A percentile compares a stretch with the other conserved stretches of the same genome.
Evolutionary conservation across 306 rosid genomes (phyloP).

Genomic region (Abrus precatorius): DNA sequence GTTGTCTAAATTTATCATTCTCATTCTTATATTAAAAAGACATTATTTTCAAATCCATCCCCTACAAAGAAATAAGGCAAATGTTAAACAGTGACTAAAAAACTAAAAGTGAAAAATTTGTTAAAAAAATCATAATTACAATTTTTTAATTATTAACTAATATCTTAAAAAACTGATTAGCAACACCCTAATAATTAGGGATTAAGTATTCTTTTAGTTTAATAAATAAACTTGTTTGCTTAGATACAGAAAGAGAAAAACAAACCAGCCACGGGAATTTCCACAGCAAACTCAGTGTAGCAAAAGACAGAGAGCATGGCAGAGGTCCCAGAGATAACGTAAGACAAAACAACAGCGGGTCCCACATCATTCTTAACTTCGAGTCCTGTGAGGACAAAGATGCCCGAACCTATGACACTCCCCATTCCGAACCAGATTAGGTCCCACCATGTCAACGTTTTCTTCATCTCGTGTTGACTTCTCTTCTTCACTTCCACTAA

Average conservation of each 20-base stretch:
- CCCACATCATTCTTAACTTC: conserved; percentile 64
- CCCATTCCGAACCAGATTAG: conserved; percentile 84
- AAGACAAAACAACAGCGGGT: conserved; percentile 74
- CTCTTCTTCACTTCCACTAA: conserved; percentile 44
- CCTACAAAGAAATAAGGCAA: too few species aligned
- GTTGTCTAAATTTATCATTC: too few species aligned
- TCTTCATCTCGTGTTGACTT: conserved; percentile 60
- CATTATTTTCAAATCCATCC: too few species aligned
- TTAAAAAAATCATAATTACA: too few species aligned
- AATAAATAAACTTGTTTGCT: too few species aligned
- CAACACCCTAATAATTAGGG: too few species aligned
- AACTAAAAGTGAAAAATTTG: too few species aligned
- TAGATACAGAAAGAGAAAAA: neutral
- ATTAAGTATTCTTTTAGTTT: too few species aligned
- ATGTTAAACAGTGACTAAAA: too few species aligned
- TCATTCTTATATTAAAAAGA: too few species aligned
- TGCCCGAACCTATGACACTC: conserved; percentile 77
- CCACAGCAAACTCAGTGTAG: conserved; percentile 83
- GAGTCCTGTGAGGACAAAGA: conserved; percentile 75
- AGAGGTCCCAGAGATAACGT: conserved; percentile 66
- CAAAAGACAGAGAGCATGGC: conserved; percentile 87
- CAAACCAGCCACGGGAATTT: conserved; percentile 77
- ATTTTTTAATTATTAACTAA: too few species aligned
- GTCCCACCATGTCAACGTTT: conserved; percentile 64
- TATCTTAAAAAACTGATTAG: too few species aligned